Base-by-base conservation (phyloP, 495 filamentous ascomycete species). In the Xylaria sp. region DNA sequence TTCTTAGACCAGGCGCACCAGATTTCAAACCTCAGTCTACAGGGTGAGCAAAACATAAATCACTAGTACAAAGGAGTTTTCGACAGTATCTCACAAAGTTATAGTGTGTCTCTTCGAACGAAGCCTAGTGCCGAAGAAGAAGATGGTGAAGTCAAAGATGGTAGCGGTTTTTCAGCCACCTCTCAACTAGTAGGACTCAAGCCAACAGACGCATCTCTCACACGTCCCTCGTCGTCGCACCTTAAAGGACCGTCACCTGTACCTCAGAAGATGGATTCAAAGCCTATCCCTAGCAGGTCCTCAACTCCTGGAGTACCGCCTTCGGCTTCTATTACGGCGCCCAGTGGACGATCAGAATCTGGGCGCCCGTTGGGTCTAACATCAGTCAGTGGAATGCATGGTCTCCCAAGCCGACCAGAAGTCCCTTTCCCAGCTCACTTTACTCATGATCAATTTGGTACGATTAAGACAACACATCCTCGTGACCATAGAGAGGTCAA, bases 91-190 rank as follows among this genome's bases (percentile, higher is more conserved):
- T 73, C 69, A 80, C 73, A 70, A 69, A n/a, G 80, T 80, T 44
- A 80, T 76, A 75, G 73, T 77, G 70, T 71, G 74, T 24, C 74
- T 72, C 53, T 78, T 71, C 73, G 81, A 53, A 71, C 74, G 52
- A 80, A 73, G 53, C 72, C 81, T 15, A 83, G 80, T 58, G 69
- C 77, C 12, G 92, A 94, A 75, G 91, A 91, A 61, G 92, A 94
- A 77, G 92, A 94, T 80, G 92, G 92, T 31, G 92, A 95, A 74
- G 91, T 93, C 41, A 90, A 92, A 74, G 90, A 94, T 80, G 85
- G 84, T 15, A 90, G 87, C 72, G 68, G 62, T 50, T 31, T 41
- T 24, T 58, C 37, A 31, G 14, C 37, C 12, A 35, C 19, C n/a
- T 44, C 70, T 61, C 70, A 71, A 59, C 64, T 69, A 61, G 17